Evolutionary conservation across 768 basidiomycete species (phyloP).

Genomic region (Lyophyllum decastes): DNA sequence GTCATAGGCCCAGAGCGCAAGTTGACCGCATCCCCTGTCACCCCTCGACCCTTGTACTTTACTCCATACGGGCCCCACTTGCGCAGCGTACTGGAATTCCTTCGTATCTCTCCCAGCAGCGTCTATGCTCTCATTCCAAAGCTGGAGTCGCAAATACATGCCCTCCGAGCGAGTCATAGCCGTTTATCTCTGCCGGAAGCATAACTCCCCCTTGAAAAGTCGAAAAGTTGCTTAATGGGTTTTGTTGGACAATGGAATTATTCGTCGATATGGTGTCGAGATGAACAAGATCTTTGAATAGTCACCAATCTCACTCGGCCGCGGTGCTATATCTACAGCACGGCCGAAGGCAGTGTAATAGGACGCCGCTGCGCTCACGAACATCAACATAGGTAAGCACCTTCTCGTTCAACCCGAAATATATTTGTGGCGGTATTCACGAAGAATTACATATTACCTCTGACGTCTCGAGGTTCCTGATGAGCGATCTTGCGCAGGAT

Average conservation of each 20-base stretch:
- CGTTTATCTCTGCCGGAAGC: neutral
- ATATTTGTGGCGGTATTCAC: neutral
- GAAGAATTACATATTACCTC: neutral
- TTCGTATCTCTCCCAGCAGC: neutral
- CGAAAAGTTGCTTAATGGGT: neutral
- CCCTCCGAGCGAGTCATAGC: neutral
- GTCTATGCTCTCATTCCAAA: neutral
- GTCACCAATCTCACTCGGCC: neutral
- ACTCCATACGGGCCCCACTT: neutral
- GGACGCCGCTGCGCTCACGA: neutral
- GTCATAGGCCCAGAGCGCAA: neutral
- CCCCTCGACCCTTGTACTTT: neutral
- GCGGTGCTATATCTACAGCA: neutral
- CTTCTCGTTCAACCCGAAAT: neutral
- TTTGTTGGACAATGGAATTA: neutral
- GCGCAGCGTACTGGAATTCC: neutral
- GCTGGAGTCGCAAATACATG: neutral
- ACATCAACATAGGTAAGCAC: slow-evolving; percentile 1
- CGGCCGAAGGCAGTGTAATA: neutral
- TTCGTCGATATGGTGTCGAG: neutral
- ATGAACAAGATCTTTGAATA: neutral
- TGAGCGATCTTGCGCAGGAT: neutral
- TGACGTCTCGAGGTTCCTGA: neutral
- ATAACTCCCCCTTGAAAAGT: neutral
- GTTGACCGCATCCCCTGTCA: slow-evolving; percentile 1